Conservation (phyloP, 345 rosid genomes). For the Draba incana region DNA sequence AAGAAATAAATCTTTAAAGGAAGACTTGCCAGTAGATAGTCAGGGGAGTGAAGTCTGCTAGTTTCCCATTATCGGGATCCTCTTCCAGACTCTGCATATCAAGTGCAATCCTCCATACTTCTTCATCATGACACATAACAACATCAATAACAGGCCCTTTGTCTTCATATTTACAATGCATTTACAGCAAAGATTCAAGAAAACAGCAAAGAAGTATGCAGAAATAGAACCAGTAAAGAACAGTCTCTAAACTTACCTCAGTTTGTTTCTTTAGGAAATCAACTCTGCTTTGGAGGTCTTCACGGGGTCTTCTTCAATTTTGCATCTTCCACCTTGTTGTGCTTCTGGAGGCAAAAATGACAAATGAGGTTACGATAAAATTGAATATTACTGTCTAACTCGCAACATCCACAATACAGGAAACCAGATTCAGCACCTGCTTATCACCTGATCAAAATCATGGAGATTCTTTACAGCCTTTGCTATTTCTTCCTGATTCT, state of each 20-base stretch:
- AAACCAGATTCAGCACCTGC: conserved; percentile 30
- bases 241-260: conserved; percentile 58
- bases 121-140: conserved; percentile 97
- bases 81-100: conserved; percentile 91
- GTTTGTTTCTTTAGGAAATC: conserved; percentile 83
- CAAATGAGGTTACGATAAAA: conserved; percentile 30
- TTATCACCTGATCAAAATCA: conserved; percentile 77
- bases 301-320: conserved; percentile 71
- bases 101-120: conserved; percentile 93
- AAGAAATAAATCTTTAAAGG: conserved; percentile 12
- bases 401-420: conserved; percentile 15
- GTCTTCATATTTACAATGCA: conserved; percentile 65
- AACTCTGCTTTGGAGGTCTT: conserved; percentile 83
- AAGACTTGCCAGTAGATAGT: conserved; percentile 74
- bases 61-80: conserved; percentile 76
- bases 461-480: conserved; percentile 73
- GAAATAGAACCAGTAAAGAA: conserved; percentile 13
- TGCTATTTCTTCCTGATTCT: conserved; percentile 83
- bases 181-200: conserved; percentile 28
- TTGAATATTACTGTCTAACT: conserved; percentile 17
- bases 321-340: conserved; percentile 66
- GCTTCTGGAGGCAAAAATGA: conserved; percentile 60
- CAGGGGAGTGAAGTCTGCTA: conserved; percentile 73
- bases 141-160: conserved; percentile 95
- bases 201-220: conserved; percentile 18